These are phyloP conservation scores for Russula sp. DNA, from an alignment of 768 basidiomycete genomes.

Conservation along the genomic window DNA sequence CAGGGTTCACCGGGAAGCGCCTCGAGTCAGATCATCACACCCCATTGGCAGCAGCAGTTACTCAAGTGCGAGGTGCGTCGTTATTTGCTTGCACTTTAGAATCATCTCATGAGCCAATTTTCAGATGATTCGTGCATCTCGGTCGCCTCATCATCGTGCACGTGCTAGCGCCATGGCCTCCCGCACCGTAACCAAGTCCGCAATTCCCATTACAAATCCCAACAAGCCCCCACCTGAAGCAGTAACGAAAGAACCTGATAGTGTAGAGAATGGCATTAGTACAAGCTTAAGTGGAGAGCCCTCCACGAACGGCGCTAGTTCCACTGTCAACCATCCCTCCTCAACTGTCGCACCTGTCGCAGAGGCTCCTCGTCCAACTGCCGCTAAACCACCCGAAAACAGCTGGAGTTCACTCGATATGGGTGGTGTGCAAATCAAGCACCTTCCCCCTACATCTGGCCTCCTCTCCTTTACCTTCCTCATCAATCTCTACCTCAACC, in stretches of 20 bases:
- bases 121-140: conserved; percentile 77
- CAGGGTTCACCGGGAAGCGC: conserved; percentile 25
- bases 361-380: conserved; percentile 57
- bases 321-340: conserved; percentile 55
- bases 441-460: conserved; percentile 67
- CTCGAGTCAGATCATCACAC: conserved; percentile 57
- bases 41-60: conserved; percentile 91
- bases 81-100: conserved; percentile 22
- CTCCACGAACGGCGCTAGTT: conserved; percentile 31
- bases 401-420: conserved; percentile 92
- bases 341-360: conserved; percentile 69
- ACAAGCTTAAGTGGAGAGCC: conserved; percentile 27
- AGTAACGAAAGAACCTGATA: conserved; percentile 27
- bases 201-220: conserved; percentile 89
- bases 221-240: conserved; percentile 49
- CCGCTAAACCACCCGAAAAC: conserved; percentile 59
- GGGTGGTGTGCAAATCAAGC: conserved; percentile 92
- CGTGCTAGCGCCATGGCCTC: conserved; percentile 93
- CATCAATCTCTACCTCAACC: conserved; percentile 91
- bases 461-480: conserved; percentile 89
- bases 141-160: conserved; percentile 90
- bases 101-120: background rate
- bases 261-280: conserved; percentile 12
- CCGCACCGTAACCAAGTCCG: conserved; percentile 76
- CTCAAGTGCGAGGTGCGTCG: conserved; percentile 82